Evolutionary conservation across 495 filamentous ascomycete species (phyloP).

Genomic region (Neohortaea acidophila): DNA sequence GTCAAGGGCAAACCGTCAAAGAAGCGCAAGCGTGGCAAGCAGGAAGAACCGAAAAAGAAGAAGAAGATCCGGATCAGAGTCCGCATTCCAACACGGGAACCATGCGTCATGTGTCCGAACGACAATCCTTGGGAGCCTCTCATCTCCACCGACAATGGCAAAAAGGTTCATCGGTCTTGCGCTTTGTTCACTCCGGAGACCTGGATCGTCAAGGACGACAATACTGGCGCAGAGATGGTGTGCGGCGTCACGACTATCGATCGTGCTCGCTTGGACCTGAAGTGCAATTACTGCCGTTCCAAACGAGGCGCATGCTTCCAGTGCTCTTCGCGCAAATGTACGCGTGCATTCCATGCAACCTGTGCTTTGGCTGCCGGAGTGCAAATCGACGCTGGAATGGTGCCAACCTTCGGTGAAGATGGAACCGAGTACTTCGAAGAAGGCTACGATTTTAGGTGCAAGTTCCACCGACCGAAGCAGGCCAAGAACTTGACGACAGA

Average conservation of each 20-base stretch:
- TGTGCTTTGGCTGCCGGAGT: slow-evolving; percentile 87
- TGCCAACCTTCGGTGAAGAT: slow-evolving; percentile 81
- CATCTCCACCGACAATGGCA: slow-evolving; percentile 73
- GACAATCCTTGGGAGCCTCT: slow-evolving; percentile 73
- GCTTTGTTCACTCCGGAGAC: slow-evolving; percentile 87
- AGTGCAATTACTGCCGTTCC: slow-evolving; percentile 86
- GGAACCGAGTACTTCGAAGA: slow-evolving; percentile 79
- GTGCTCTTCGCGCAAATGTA: slow-evolving; percentile 89
- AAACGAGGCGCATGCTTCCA: slow-evolving; percentile 93
- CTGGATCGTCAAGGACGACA: slow-evolving; percentile 53
- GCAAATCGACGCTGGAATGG: slow-evolving; percentile 67
- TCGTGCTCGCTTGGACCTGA: slow-evolving; percentile 76
- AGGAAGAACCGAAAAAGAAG: slow-evolving; percentile 40
- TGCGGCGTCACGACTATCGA: slow-evolving; percentile 65
- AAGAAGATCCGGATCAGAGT: slow-evolving; percentile 53
- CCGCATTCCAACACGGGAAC: slow-evolving; percentile 55
- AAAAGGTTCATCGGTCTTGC: slow-evolving; percentile 77
- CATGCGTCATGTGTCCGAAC: slow-evolving; percentile 91
- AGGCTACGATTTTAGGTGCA: slow-evolving; percentile 82
- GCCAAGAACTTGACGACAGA: slow-evolving; percentile 52
- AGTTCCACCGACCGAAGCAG: slow-evolving; percentile 80
- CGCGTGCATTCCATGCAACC: slow-evolving; percentile 83
- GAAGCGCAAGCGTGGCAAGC: slow-evolving; percentile 44
- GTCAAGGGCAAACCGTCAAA: slow-evolving; percentile 42
- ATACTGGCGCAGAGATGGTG: slow-evolving; percentile 55